Percentiles rank a stretch among this genome's conserved stretches.
Evolutionary conservation across 441 rosid genomes (phyloP).

Genomic region (Jatropha multifida): DNA sequence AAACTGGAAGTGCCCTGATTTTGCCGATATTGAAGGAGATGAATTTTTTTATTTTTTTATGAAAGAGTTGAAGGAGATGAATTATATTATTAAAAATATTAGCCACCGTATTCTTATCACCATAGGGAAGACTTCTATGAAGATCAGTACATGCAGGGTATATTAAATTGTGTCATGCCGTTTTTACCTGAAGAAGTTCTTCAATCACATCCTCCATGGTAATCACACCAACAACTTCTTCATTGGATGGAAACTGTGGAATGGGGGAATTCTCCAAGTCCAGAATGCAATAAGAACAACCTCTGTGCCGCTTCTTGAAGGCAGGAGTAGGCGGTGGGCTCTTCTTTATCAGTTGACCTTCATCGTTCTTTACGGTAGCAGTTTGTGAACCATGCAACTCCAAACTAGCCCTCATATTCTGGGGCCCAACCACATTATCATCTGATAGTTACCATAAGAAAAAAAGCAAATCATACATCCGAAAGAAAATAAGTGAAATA

Average conservation of each 20-base stretch:
- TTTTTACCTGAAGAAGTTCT: conserved; percentile 48
- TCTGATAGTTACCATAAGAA: conserved; percentile 29
- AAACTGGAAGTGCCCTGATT: not conserved
- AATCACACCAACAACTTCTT: conserved; percentile 84
- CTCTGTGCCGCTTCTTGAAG: conserved; percentile 81
- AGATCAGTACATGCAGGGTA: not conserved
- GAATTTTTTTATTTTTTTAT: not conserved
- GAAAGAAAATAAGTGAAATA: conserved; percentile 1
- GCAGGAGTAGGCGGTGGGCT: conserved; percentile 53
- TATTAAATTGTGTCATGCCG: not conserved
- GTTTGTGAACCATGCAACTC: conserved; percentile 38
- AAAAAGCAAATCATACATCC: conserved; percentile 15
- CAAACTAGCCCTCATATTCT: conserved; percentile 34
- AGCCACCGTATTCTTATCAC: not conserved
- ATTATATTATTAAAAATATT: not conserved
- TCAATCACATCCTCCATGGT: conserved; percentile 95
- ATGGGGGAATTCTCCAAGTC: conserved; percentile 59
- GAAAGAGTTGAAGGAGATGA: not conserved
- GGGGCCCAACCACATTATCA: conserved; percentile 22
- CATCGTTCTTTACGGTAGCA: conserved; percentile 36
- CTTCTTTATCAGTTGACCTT: conserved; percentile 45
- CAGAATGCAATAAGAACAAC: conserved; percentile 80
- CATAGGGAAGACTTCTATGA: not conserved
- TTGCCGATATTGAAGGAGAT: not conserved
- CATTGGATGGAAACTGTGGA: conserved; percentile 59